phyloP scores from a whole-genome alignment of 2,329 filamentous ascomycete species.

The Alternaria triticimaculans region DNA sequence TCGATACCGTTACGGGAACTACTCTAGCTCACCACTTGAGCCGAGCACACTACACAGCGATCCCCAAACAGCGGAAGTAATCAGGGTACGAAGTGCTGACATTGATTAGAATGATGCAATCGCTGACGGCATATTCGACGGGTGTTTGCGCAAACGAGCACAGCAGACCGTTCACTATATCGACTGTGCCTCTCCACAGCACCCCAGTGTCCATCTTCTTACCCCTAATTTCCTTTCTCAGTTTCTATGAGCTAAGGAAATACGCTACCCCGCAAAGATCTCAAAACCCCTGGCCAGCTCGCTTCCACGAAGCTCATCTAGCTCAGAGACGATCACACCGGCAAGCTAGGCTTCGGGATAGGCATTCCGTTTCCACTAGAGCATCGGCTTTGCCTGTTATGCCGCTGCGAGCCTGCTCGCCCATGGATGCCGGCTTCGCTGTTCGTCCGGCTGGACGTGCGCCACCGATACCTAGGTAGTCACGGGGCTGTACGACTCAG shows the following conservation, averaged over 20 bases:
- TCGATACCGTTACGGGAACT: conserved; percentile 35
- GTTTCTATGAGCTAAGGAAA: conserved; percentile 39
- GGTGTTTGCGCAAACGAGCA: background rate
- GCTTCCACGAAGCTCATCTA: conserved; percentile 13
- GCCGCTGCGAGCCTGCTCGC: conserved; percentile 27
- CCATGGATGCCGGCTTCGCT: conserved; percentile 13
- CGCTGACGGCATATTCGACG: background rate
- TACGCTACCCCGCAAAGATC: conserved; percentile 45
- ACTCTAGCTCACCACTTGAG: conserved; percentile 36
- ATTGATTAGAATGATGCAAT: background rate
- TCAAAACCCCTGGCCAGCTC: conserved; percentile 22
- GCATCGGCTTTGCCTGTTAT: conserved; percentile 21
- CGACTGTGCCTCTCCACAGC: conserved; percentile 1
- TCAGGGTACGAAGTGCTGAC: background rate
- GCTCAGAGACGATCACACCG: conserved; percentile 18
- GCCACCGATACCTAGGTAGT: conserved; percentile 30
- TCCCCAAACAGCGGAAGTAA: background rate
- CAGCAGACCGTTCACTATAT: conserved; percentile 1
- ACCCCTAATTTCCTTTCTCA: conserved; percentile 14
- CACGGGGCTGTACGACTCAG: conserved; percentile 33
- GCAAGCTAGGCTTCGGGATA: conserved; percentile 8
- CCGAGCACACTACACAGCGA: conserved; percentile 22
- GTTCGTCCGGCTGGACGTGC: conserved; percentile 20
- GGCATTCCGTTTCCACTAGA: conserved; percentile 19
- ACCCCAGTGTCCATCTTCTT: conserved; percentile 2